Conservation (phyloP, 768 basidiomycete species). For the Cytidiella melzeri region DNA sequence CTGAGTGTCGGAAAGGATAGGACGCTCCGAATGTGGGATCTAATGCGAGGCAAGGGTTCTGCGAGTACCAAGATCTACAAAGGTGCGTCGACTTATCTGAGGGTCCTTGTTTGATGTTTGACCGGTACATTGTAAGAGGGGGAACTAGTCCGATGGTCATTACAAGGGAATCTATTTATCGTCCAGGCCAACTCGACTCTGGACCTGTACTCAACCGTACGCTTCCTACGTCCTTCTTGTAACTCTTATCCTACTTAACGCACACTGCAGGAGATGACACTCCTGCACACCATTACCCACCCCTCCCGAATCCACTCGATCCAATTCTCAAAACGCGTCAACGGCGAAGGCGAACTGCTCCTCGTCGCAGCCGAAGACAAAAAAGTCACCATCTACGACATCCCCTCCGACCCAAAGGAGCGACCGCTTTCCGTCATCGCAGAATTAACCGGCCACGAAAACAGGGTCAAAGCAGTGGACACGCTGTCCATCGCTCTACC, state of each 20-base stretch:
- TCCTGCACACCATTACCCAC: slow-evolving; percentile 68
- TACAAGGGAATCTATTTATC: slow-evolving; percentile 68
- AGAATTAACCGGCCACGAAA: slow-evolving; percentile 72
- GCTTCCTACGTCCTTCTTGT: slow-evolving; percentile 10
- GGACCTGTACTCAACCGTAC: slow-evolving; percentile 78
- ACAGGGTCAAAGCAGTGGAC: slow-evolving; percentile 81
- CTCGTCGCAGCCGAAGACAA: slow-evolving; percentile 89
- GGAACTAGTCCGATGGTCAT: slow-evolving; percentile 87
- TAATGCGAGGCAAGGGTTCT: slow-evolving; percentile 89
- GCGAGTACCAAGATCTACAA: slow-evolving; percentile 87
- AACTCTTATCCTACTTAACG: not conserved
- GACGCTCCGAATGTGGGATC: slow-evolving; percentile 95
- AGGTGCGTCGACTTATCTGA: slow-evolving; percentile 41
- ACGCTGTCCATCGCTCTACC: slow-evolving; percentile 59
- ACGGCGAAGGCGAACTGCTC: slow-evolving; percentile 58
- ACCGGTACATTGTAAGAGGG: slow-evolving; percentile 73
- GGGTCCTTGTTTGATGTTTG: not conserved
- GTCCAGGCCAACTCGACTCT: slow-evolving; percentile 73
- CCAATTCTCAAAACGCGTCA: slow-evolving; percentile 60
- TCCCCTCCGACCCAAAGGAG: slow-evolving; percentile 38
- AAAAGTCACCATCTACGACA: slow-evolving; percentile 71
- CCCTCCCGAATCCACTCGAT: slow-evolving; percentile 82
- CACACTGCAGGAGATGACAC: slow-evolving; percentile 62
- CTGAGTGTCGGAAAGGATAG: slow-evolving; percentile 87
- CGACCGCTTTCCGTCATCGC: slow-evolving; percentile 56